Conservation (phyloP, 2,329 filamentous ascomycete genomes). For the Stemphylium beticola region DNA sequence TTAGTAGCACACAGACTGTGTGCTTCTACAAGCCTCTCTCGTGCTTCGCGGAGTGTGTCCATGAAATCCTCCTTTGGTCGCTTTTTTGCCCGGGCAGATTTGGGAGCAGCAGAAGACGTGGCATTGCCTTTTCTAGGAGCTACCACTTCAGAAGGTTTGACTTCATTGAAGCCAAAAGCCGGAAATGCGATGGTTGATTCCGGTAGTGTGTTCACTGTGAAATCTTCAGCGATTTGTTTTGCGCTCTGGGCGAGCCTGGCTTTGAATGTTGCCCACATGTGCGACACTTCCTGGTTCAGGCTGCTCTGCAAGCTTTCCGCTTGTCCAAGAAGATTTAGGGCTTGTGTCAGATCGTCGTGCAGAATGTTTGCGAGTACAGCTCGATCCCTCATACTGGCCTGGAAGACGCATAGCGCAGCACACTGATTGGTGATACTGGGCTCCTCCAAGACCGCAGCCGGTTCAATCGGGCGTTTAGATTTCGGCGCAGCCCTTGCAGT, state of each 20-base stretch:
- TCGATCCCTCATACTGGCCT: conserved; percentile 58
- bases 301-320: conserved; percentile 33
- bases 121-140: conserved; percentile 20
- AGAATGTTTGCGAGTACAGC: conserved; percentile 54
- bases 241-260: conserved; percentile 72
- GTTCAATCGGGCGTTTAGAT: conserved; percentile 15
- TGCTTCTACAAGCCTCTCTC: conserved; percentile 69
- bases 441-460: conserved; percentile 6
- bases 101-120: conserved; percentile 17
- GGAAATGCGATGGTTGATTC: conserved; percentile 93
- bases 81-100: conserved; percentile 33
- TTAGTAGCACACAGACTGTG: conserved; percentile 61
- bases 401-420: conserved; percentile 50
- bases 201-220: conserved; percentile 86
- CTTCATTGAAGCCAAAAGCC: conserved; percentile 57
- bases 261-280: conserved; percentile 67
- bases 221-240: conserved; percentile 76
- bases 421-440: conserved; percentile 43
- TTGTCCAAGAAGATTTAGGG: conserved; percentile 33
- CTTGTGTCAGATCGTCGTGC: conserved; percentile 40
- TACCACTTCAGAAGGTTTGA: conserved; percentile 32
- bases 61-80: conserved; percentile 55
- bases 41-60: conserved; percentile 67
- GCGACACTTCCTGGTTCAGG: conserved; percentile 56
- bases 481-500: conserved; percentile 23